Conservation (phyloP, 352 stramenopile genomes). For the Pythium aristosporum region DNA sequence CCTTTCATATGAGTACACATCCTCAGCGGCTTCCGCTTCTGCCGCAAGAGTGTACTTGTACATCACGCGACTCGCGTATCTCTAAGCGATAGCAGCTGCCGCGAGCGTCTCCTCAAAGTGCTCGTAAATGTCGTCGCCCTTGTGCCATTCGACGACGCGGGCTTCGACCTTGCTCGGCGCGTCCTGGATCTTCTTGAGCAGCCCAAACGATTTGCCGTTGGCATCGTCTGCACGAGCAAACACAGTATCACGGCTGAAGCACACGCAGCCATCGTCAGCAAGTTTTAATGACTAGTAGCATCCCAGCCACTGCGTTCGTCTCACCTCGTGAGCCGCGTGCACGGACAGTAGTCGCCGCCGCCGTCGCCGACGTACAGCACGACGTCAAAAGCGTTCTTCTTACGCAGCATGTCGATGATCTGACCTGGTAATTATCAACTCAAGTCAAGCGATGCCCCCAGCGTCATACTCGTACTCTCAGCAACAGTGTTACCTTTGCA, state of each 20-base stretch:
- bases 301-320: neutral
- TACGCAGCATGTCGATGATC: conserved; percentile 22
- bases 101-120: conserved; percentile 9
- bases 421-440: conserved; percentile 8
- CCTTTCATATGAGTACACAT: too few relatives aligned
- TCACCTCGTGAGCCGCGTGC: conserved; percentile 18
- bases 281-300: neutral
- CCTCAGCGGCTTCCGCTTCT: too few relatives aligned
- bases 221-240: conserved; percentile 40
- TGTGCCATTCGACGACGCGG: conserved; percentile 45
- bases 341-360: conserved; percentile 28
- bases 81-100: neutral
- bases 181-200: conserved; percentile 38
- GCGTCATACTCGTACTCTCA: neutral
- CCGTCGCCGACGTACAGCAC: conserved; percentile 33
- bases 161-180: conserved; percentile 33
- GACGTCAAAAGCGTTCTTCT: conserved; percentile 3
- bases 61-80: too few relatives aligned
- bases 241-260: conserved; percentile 23
- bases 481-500: conserved; percentile 29
- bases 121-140: conserved; percentile 46
- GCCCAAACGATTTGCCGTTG: conserved; percentile 32
- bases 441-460: neutral
- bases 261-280: neutral
- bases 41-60: too few relatives aligned